Base-by-base conservation (phyloP, 805 yeast species). In the Pichia nakasei region DNA sequence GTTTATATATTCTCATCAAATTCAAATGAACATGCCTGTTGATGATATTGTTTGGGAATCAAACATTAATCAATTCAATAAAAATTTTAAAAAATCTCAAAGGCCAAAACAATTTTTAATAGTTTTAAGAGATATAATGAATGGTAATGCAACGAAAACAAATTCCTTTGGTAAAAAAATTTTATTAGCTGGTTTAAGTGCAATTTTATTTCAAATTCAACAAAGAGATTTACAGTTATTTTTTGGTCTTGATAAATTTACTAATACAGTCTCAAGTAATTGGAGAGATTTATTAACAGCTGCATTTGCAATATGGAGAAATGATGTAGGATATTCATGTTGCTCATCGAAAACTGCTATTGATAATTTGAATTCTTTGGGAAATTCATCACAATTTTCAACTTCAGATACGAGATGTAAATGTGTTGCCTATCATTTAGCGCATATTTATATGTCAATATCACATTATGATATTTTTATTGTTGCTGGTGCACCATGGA, bases 381-480 rank as follows among this genome's bases (percentile, higher is more conserved):
- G 52, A 7, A 53, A 52, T 47, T 52, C 65, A 15, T 47, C 60
- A 9, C 65, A 63, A 43, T 64, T 61, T 48, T 54, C 61, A 22
- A 51, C 52, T 22, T 59, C 57, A 34, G 76, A 68, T 48, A 64
- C 73, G 2, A 68, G 79, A 39, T 81, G 85, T 59, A 77, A 76
- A 48, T 72, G 77, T 46, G 80, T 86, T 0, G 75, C 80, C 42
- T 82, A 78, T 59, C 89, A 85, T 56, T 68, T 83, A 65, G 78
- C 85, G 1, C 89, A 83, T 55, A 76, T 84, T 15, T 74, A 79
- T 37, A 73, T 85, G 57, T 76, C 85, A 41, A 72, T 82, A 24
- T 80, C 84, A 44, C 86, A 84, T 49, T 80, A 83, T 59, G 95
- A 86, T 59, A 76, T 84, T 45, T 83, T 83, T 43, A 80, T 84